Base-by-base conservation (phyloP, 2,329 filamentous ascomycete species). In the Calycina marina region DNA sequence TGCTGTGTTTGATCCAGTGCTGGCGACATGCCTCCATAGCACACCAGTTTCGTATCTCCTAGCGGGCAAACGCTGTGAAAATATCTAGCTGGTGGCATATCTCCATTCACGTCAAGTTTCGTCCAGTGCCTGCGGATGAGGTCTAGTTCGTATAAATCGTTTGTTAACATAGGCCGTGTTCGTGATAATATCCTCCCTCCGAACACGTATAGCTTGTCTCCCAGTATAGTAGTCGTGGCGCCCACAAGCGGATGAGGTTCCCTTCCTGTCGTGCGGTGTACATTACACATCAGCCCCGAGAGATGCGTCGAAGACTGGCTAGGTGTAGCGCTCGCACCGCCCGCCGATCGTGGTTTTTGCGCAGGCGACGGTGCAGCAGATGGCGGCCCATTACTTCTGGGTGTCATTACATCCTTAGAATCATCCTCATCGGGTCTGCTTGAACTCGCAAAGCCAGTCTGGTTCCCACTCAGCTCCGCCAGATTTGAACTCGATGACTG, bases 1-100 rank as follows among this genome's bases (percentile, higher is more conserved):
- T 66, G 61, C 35, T 60, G 58, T 25, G 46, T 55, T 32, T 56
- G 55, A 24, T 48, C 52, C 10, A 61, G 49, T 8, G 75, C 71
- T 1, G 88, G 86, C 6, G 88, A 94, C 90, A 98, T 98, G 45
- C 90, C 90, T 36, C 90, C 90, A 56, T 96, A 98, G 57, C 88
- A 96, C 3, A 98, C 88, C 54, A 98, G 67, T 56, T 96, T 98
- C 3, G 84, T 88, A 52, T 96, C 90, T 14, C 90, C 90, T 2
- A 98, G 61, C 1, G 83, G 71, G 54, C 90, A 98, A 55, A 96
- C 81, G 42, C 85, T 96, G 61, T 98, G 90, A 44, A 98, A 98
- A 54, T 98, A 98, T 39, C 90, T 72, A 6, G 90, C 84, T 2
- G 85, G 80, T 1, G 90, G 90, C 22, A 92, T 62, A 47, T 96